Evolutionary conservation across 495 filamentous ascomycete species (phyloP), one percentile per base, ranked within the genome.

Genomic region (Cryomyces minteri): DNA sequence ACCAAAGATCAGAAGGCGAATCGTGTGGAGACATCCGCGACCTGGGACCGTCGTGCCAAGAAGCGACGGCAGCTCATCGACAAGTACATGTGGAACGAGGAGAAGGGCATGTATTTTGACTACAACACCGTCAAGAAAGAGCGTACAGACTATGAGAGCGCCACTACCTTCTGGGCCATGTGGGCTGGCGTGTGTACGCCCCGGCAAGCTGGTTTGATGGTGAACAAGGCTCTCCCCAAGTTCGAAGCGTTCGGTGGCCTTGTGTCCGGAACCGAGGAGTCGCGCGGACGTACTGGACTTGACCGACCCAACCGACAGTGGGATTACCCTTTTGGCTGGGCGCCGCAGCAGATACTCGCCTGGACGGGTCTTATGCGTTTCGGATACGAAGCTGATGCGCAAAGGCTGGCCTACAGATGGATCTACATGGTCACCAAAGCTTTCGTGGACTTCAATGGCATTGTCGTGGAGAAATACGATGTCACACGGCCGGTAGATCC

Each of bases 311-410:
- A 93, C 53, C 74, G 87, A 32, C 90, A 98, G 60, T 98, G 90
- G 90, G 90, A 98, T 59, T 98, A 87, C 58, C 90, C 90, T 1
- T 94, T 86, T 58, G 90, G 90, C 40, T 98, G 90, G 90, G 88
- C 90, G 14, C 90, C 90, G 7, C 90, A 98, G 69, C 90, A 98
- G 66, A 95, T 98, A 65, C 75, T 98, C 32, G 90, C 90, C 1
- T 96, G 92, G 90, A 84, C 79, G 0, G 92, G 84, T 5, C 68
- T 98, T 32, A 70, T 82, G 57, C 77, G 85, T 11, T 98, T 95
- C 55, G 85, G 88, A 14, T 96, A 90, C 54, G 72, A 82, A 37
- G 79, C 86, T 29, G 88, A 94, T 37, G 87, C 84, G 0, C 80
- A 93, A 62, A 69, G 87, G 25, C 62, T 98, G 36, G 79, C 83